These are phyloP conservation scores for Apophysomyces ossiformis DNA, from an alignment of 371 early-diverging fungal genomes.

Conservation along the genomic window DNA sequence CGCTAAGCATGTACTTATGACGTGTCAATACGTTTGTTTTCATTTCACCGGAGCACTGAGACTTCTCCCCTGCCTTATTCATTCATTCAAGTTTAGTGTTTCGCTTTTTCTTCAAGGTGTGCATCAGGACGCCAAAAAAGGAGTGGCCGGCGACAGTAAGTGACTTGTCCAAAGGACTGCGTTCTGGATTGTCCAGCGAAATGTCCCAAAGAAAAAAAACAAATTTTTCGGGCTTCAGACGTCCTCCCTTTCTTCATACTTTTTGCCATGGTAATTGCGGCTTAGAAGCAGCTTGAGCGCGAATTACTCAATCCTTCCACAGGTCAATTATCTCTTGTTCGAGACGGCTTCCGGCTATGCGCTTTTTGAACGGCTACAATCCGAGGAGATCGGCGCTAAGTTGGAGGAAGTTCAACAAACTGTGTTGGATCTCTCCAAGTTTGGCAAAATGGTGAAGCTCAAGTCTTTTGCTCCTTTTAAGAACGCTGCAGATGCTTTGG, in stretches of 20 bases:
- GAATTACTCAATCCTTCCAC: constrained; percentile 6
- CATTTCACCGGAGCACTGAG: no score
- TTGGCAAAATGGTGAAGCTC: constrained; percentile 90
- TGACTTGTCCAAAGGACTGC: no score
- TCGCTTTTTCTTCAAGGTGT: no score
- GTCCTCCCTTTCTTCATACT: neutral
- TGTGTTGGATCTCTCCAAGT: constrained; percentile 86
- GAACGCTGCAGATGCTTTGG: constrained; percentile 95
- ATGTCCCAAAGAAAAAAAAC: neutral
- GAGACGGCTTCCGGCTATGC: constrained; percentile 98
- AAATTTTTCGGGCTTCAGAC: constrained; percentile 12
- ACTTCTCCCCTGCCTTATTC: no score
- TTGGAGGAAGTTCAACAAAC: constrained; percentile 87
- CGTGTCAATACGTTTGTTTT: no score
- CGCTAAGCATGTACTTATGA: no score
- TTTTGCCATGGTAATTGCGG: constrained; percentile 8
- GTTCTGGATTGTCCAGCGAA: no score
- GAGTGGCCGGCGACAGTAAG: no score
- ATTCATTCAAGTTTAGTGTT: no score
- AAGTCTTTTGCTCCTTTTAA: constrained; percentile 97
- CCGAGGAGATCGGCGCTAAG: constrained; percentile 95
- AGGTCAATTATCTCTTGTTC: constrained; percentile 79
- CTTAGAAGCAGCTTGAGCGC: neutral
- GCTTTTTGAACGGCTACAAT: constrained; percentile 92
- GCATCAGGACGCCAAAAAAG: no score